phyloP scores from a whole-genome alignment of 345 rosid species.

The Draba incana region DNA sequence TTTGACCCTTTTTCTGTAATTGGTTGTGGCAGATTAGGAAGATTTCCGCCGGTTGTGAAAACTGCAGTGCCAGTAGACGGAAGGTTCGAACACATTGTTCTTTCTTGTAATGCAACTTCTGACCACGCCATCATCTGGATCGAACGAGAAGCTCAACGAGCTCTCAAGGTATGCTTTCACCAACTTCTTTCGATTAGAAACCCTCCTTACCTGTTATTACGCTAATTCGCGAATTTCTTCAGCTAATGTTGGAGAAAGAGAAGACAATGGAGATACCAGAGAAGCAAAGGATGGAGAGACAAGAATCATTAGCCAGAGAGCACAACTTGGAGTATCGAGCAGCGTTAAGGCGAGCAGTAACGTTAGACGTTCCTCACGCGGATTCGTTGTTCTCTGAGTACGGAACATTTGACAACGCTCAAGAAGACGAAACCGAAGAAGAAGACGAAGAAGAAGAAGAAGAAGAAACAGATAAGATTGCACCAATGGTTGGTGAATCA shows the following conservation, averaged over 20 bases:
- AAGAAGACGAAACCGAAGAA: conserved; percentile 47
- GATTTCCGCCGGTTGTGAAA: conserved; percentile 86
- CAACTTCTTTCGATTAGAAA: neutral
- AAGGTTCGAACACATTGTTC: conserved; percentile 93
- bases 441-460: conserved; percentile 37
- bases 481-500: conserved; percentile 33
- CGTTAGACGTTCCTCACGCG: conserved; percentile 76
- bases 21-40: conserved; percentile 63
- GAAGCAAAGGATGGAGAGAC: conserved; percentile 89
- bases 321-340: conserved; percentile 75
- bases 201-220: neutral
- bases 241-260: conserved; percentile 85
- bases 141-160: conserved; percentile 82
- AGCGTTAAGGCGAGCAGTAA: conserved; percentile 83
- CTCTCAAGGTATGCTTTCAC: conserved; percentile 60
- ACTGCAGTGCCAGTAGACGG: conserved; percentile 97
- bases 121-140: conserved; percentile 95
- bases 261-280: conserved; percentile 64
- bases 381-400: conserved; percentile 61
- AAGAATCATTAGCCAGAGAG: conserved; percentile 69
- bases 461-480: conserved; percentile 31
- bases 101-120: conserved; percentile 92
- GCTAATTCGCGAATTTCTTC: neutral
- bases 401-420: conserved; percentile 71
- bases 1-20: conserved; percentile 5